A percentile compares a stretch with the other conserved stretches of the same genome.
phyloP scores from a whole-genome alignment of 208 protist species.

The Polymyxa betae region DNA sequence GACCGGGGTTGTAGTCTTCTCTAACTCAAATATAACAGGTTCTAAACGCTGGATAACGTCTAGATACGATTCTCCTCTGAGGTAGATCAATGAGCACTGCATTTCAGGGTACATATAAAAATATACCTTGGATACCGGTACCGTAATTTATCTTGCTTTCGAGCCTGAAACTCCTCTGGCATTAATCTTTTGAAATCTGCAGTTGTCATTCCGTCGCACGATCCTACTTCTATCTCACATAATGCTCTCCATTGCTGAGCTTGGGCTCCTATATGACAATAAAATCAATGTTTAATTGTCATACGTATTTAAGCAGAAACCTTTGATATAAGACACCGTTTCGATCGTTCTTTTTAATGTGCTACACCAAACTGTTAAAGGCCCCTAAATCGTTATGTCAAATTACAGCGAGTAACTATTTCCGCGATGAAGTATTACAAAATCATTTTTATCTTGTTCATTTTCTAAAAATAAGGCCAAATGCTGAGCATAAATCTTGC shows the following conservation, averaged over 20 bases:
- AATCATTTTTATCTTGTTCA: neutral
- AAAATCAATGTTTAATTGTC: neutral
- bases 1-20: slow-evolving; percentile 57
- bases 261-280: neutral
- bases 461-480: neutral
- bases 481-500: slow-evolving; percentile 49
- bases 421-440: too few relatives aligned
- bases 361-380: slow-evolving; percentile 56
- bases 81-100: slow-evolving; percentile 60
- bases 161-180: slow-evolving; percentile 58
- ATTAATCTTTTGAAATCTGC: slow-evolving; percentile 62
- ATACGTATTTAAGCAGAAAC: neutral
- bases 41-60: slow-evolving; percentile 72
- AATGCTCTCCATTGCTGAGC: slow-evolving; percentile 58
- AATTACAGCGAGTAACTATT: too few relatives aligned
- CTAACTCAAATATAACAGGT: slow-evolving; percentile 68
- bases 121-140: slow-evolving; percentile 54
- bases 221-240: slow-evolving; percentile 70
- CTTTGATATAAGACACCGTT: slow-evolving; percentile 66
- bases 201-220: slow-evolving; percentile 71
- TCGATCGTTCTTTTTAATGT: slow-evolving; percentile 64
- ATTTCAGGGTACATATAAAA: neutral
- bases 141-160: slow-evolving; percentile 51
- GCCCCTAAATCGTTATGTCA: too few relatives aligned
- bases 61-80: slow-evolving; percentile 68